Percentiles rank a stretch among this genome's conserved stretches.
phyloP scores from a whole-genome alignment of 2,329 filamentous ascomycete species.

The Tolypocladium cylindrosporum region DNA sequence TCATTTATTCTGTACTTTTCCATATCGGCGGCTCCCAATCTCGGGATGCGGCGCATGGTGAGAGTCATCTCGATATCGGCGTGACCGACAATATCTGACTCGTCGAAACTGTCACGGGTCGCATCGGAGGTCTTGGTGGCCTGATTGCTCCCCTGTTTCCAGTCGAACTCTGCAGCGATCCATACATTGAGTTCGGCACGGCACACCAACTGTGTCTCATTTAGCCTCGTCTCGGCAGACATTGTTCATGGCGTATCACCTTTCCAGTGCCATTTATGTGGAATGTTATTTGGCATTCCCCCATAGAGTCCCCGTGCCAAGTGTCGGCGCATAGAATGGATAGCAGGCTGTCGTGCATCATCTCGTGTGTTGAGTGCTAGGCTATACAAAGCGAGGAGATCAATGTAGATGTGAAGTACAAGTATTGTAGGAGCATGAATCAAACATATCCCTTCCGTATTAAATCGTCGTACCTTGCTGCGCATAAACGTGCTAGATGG shows the following conservation, averaged over 20 bases:
- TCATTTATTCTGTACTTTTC: background rate
- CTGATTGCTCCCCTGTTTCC: background rate
- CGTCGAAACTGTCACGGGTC: background rate
- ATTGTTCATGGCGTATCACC: background rate
- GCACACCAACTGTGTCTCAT: background rate
- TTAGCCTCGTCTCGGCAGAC: background rate
- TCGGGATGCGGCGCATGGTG: background rate
- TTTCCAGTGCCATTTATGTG: background rate
- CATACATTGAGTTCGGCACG: background rate
- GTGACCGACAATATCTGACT: background rate
- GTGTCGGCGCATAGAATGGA: background rate
- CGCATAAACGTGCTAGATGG: background rate
- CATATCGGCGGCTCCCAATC: background rate
- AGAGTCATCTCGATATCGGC: background rate
- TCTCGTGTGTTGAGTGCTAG: background rate
- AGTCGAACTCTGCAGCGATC: background rate
- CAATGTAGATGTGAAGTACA: too few relatives aligned
- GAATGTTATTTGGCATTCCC: background rate
- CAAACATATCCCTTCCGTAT: background rate
- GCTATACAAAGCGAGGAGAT: background rate
- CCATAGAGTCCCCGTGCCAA: background rate
- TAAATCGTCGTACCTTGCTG: too few relatives aligned
- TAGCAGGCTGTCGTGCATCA: background rate
- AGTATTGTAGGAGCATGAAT: background rate
- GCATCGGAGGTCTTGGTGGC: background rate